Evolutionary conservation across 148 eudicot genomes (phyloP).

Genomic region (Chenopodium quinoa): DNA sequence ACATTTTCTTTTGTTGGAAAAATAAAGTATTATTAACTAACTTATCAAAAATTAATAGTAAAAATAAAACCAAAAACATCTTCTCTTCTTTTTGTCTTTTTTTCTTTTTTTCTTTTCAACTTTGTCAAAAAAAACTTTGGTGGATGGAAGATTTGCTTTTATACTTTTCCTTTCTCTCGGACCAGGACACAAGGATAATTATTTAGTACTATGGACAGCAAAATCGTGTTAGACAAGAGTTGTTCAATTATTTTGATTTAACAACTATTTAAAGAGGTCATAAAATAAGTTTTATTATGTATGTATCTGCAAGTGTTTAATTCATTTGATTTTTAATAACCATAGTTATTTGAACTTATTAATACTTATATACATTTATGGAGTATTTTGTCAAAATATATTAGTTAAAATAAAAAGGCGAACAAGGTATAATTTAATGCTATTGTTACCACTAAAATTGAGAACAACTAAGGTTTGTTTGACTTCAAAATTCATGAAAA

Average conservation of each 20-base stretch:
- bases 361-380: no score
- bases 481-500: no score
- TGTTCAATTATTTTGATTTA: not conserved
- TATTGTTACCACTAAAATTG: no score
- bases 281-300: no score
- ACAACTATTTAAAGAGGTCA: not conserved
- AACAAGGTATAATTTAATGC: no score
- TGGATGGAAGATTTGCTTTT: not conserved
- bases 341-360: no score
- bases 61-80: not conserved
- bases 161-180: not conserved
- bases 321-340: no score
- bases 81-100: constrained; percentile 1
- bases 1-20: not conserved
- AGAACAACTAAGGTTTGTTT: no score
- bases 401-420: no score
- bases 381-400: no score
- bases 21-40: not conserved
- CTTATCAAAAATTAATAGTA: no score
- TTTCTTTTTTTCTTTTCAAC: not conserved
- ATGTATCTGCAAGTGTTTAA: no score
- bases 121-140: not conserved
- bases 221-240: not conserved
- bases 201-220: not conserved
- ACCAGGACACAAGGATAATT: not conserved